Base-by-base conservation (phyloP, 371 early-diverging fungal species). In the Batkoa obscura region DNA sequence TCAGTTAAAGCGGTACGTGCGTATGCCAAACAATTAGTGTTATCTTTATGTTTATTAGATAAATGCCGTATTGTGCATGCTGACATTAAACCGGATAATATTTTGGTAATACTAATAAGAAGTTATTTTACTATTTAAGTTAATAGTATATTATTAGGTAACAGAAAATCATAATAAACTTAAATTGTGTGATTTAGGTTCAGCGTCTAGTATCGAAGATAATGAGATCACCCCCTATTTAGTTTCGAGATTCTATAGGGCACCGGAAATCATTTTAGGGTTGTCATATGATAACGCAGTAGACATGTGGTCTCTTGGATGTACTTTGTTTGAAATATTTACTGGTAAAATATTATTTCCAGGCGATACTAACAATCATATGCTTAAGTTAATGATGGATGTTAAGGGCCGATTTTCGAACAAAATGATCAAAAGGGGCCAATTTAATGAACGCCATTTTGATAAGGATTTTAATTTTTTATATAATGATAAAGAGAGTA, bases 261-360 rank as follows among this genome's bases (percentile, higher is more conserved):
- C 99, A 0, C 99, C 99, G 2, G 99, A 99, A 71, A 84, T 99
- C 60, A 94, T 94, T 46, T 67, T 96, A n/a, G 95, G 95, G 0
- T 61, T 90, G 31, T 72, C 85, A 0, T 92, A 91, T 61, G 89
- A 89, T 64, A 73, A 71, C 39, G 81, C 86, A 1, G 70, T 94
- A 51, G 97, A 99, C 65, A 83, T 98, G 58, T 99, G 99, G 99
- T 91, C 97, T 13, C 79, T 94, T n/a, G 99, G 90, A 2, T 94
- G 90, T 66, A 90, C 99, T 12, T 74, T 99, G 34, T 98, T 89
- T 57, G 99, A 99, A 72, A 68, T 99, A 30, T 89, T 81, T 60
- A 94, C 92, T 0, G 95, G 94, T 55, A 83, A 83, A 66, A 90
- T 94, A 23, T 64, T 97, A 58, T 94, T 94, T 63, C 87, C 95